Percentiles rank a stretch among this genome's conserved stretches.
Evolutionary conservation across 1,139 yeast species (phyloP).

Genomic region (Lodderomyces parapsilosis): DNA sequence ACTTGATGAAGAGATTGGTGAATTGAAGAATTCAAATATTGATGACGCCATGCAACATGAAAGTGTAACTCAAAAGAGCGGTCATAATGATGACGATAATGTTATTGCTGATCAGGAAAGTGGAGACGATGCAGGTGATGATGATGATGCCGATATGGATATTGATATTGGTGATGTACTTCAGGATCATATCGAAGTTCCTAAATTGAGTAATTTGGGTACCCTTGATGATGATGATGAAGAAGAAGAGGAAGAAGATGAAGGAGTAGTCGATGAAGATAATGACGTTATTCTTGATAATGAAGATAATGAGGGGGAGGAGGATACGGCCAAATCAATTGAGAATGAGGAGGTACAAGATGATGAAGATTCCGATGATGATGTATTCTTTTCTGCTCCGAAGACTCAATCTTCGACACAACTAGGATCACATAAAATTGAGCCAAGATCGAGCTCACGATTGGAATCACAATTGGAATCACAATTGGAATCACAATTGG

Average conservation of each 20-base stretch:
- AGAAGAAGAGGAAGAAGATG: conserved; percentile 9
- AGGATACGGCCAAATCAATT: too few species aligned
- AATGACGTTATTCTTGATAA: neutral
- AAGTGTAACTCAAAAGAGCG: neutral
- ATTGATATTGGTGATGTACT: conserved; percentile 1
- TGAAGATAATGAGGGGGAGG: neutral
- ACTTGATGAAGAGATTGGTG: conserved; percentile 43
- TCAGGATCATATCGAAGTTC: conserved; percentile 9
- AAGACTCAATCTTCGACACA: neutral
- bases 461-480: neutral
- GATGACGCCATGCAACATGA: conserved; percentile 24
- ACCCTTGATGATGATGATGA: conserved; percentile 7
- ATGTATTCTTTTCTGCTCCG: conserved; percentile 2
- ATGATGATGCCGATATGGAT: neutral
- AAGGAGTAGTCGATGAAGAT: conserved; percentile 9
- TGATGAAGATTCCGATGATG: neutral
- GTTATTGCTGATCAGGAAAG: neutral
- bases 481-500: neutral
- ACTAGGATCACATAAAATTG: neutral
- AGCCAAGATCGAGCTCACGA: too few species aligned
- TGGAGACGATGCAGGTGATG: too few species aligned
- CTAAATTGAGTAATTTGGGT: conserved; percentile 5
- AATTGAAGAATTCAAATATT: conserved; percentile 35
- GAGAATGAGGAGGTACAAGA: neutral
- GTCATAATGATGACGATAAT: neutral